Base-by-base conservation (phyloP, 2,329 filamentous ascomycete species). In the Daldinia eschscholtzii region DNA sequence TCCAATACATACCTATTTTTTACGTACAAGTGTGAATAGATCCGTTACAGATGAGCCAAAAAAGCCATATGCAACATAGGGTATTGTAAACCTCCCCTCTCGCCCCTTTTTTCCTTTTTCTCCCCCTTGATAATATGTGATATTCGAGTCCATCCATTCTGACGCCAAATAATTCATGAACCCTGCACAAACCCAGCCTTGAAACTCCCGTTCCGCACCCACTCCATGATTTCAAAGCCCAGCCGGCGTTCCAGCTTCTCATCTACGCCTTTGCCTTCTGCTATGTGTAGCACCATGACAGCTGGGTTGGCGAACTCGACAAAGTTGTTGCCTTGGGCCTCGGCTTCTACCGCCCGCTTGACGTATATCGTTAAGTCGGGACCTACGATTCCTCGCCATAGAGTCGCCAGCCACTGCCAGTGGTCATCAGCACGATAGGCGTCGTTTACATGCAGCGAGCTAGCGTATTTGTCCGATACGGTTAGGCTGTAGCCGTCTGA, bases 391-490 rank as follows among this genome's bases (percentile, higher is more conserved):
- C 93, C 93, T 9, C 94, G 90, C 95, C 95, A 98, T 23, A 98
- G 87, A 48, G 92, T 95, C 39, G 95, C 95, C 84, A 96, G 93
- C 95, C 95, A 98, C 79, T 97, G 92, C 94, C 95, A 98, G 81
- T 98, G 95, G 75, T 97, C 94, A n/a, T 92, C 86, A 0, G 92
- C 90, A 15, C 89, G 87, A 79, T 97, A 97, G 6, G 86, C 85
- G 76, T 97, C 94, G 18, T 86, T 83, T 72, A 97, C 93, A 1
- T 92, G 91, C 48, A 94, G 89, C 13, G 86, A 84, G 61, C 88
- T 89, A 1, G 94, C 92, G 78, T 91, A 95, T 55, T 85, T 83
- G 77, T 98, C 92, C 0, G 93, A 91, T 0, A 91, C 87, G 12
- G 91, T 92, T 44, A 98, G 87, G 68, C 93, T 93, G 80, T 93